These are phyloP conservation scores for Diutina catenulata DNA, from an alignment of 1,139 yeast genomes.

Conservation along the genomic window DNA sequence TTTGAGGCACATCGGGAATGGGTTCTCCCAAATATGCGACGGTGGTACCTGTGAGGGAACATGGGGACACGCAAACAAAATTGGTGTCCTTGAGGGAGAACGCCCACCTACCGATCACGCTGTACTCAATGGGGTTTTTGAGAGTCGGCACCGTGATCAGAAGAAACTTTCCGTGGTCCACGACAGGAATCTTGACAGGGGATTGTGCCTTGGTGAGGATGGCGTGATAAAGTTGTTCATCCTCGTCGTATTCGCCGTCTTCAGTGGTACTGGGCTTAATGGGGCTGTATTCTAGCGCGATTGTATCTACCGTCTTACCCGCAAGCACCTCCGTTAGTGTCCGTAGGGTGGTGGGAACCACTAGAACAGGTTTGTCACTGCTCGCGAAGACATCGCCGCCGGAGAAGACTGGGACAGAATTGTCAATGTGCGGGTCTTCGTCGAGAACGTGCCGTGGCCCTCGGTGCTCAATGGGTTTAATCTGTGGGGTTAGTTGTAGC, in stretches of 20 bases:
- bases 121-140: neutral
- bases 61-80: neutral
- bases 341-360: neutral
- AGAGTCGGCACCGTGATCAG: neutral
- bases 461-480: constrained; percentile 1
- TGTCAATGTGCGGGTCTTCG: neutral
- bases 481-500: constrained; percentile 2
- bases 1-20: neutral
- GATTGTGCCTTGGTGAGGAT: neutral
- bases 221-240: neutral
- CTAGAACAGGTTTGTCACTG: neutral
- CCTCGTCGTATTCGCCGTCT: constrained; percentile 4
- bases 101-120: neutral
- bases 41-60: neutral
- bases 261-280: too few relatives aligned
- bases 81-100: neutral
- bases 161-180: neutral
- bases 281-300: neutral
- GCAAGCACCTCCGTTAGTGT: neutral
- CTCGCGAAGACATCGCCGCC: neutral
- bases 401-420: neutral
- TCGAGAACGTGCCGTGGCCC: constrained; percentile 3
- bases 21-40: neutral
- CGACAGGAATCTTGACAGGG: neutral
- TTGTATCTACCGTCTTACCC: neutral